These are phyloP conservation scores for Arachnopeziza araneosa DNA, from an alignment of 2,329 filamentous ascomycete genomes.

Conservation along the genomic window DNA sequence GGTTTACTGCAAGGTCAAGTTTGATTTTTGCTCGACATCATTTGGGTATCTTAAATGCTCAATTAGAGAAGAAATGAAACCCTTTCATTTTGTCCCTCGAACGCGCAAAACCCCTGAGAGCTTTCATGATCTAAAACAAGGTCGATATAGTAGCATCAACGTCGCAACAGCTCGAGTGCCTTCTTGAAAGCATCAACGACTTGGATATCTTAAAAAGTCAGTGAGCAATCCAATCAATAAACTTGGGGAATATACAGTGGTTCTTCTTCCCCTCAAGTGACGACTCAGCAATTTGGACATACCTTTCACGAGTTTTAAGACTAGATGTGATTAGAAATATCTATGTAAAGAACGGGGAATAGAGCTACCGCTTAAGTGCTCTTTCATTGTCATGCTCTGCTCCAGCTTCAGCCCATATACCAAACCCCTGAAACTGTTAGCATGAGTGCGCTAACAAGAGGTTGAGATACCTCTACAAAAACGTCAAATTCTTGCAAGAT, in stretches of 20 bases:
- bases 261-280: constrained; percentile 67
- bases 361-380: constrained; percentile 63
- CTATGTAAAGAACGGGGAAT: background rate
- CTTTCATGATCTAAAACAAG: too few relatives aligned
- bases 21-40: too few relatives aligned
- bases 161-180: constrained; percentile 39
- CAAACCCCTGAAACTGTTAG: constrained; percentile 58
- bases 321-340: constrained; percentile 36
- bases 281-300: constrained; percentile 69
- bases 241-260: constrained; percentile 58
- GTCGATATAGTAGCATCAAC: background rate
- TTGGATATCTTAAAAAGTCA: constrained; percentile 39
- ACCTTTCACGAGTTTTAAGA: constrained; percentile 71
- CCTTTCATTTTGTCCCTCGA: too few relatives aligned
- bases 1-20: too few relatives aligned
- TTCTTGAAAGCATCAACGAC: constrained; percentile 59
- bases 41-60: too few relatives aligned
- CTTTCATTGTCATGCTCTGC: constrained; percentile 69
- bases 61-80: too few relatives aligned
- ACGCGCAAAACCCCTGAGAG: too few relatives aligned
- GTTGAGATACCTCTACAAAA: constrained; percentile 45
- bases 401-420: constrained; percentile 70
- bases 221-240: background rate
- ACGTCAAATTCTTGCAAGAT: constrained; percentile 62
- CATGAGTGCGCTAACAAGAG: background rate